phyloP scores from a whole-genome alignment of 2,329 filamentous ascomycete species.

The Aspergillus pseudotamarii region DNA sequence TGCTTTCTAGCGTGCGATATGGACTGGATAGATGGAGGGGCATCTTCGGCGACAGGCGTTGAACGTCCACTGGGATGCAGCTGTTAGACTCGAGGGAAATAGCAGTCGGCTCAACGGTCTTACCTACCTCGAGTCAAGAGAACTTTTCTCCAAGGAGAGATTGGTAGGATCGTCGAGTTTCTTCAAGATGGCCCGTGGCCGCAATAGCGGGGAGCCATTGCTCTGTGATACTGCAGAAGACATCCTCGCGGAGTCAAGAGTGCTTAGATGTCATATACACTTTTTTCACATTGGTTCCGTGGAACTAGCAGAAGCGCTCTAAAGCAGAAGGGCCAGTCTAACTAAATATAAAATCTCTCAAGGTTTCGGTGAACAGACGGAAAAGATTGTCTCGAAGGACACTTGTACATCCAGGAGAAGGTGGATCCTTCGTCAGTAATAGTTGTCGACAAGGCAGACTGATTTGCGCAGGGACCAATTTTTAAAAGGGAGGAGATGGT shows the following conservation, averaged over 20 bases:
- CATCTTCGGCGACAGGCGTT: slow-evolving; percentile 83
- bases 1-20: slow-evolving; percentile 84
- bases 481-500: not conserved
- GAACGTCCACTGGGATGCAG: slow-evolving; percentile 69
- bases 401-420: slow-evolving; percentile 5
- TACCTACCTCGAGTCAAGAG: slow-evolving; percentile 40
- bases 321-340: not conserved
- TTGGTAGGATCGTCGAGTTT: slow-evolving; percentile 29
- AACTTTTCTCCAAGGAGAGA: slow-evolving; percentile 31
- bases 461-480: slow-evolving; percentile 8
- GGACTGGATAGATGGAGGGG: slow-evolving; percentile 86
- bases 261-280: not conserved
- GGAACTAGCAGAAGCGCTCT: not conserved
- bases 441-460: slow-evolving; percentile 2
- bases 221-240: slow-evolving; percentile 31
- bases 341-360: slow-evolving; percentile 8
- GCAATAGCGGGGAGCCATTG: slow-evolving; percentile 30
- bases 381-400: not conserved
- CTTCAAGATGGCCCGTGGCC: slow-evolving; percentile 37
- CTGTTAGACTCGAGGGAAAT: not conserved
- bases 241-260: slow-evolving; percentile 28
- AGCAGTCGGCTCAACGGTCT: not conserved
- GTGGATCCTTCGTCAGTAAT: slow-evolving; percentile 3
- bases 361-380: not conserved
- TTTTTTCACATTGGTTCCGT: slow-evolving; percentile 23